These are phyloP conservation scores for Moesziomyces globuligerus DNA, from an alignment of 1,284 basidiomycete genomes.

Conservation along the genomic window DNA sequence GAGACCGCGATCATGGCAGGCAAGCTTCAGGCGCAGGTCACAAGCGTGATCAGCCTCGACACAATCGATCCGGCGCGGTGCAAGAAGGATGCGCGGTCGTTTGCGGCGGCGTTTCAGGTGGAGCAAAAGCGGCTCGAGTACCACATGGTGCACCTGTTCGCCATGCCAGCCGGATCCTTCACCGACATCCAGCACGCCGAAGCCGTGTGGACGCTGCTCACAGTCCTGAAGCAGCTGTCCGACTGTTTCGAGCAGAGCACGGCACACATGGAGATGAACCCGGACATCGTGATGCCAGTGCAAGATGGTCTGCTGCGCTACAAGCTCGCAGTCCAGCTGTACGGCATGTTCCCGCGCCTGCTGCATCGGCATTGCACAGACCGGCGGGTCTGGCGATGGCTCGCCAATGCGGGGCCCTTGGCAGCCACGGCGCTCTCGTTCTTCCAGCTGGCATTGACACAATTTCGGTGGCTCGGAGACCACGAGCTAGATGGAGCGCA, in stretches of 20 bases:
- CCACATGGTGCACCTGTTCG: slow-evolving; percentile 17
- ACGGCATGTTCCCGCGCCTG: slow-evolving; percentile 35
- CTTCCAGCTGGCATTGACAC: slow-evolving; percentile 15
- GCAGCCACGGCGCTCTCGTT: slow-evolving; percentile 18
- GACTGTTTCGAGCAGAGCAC: slow-evolving; percentile 7
- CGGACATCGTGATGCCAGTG: neutral
- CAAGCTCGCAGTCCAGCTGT: slow-evolving; percentile 27
- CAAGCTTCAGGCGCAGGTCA: slow-evolving; percentile 7
- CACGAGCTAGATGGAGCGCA: slow-evolving; percentile 15
- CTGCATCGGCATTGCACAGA: slow-evolving; percentile 17
- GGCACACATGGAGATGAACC: neutral
- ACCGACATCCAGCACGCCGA: slow-evolving; percentile 17
- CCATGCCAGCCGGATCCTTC: slow-evolving; percentile 5
- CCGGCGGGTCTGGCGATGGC: slow-evolving; percentile 18
- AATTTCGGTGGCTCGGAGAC: slow-evolving; percentile 31
- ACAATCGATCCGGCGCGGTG: slow-evolving; percentile 8
- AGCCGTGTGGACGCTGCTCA: slow-evolving; percentile 22
- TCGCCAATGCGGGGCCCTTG: slow-evolving; percentile 12
- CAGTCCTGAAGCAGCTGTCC: slow-evolving; percentile 18
- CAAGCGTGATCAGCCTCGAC: slow-evolving; percentile 5
- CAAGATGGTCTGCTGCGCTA: slow-evolving; percentile 19
- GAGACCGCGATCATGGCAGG: slow-evolving; percentile 30
- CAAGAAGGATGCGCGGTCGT: slow-evolving; percentile 5
- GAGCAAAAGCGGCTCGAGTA: slow-evolving; percentile 37
- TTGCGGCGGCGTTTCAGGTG: slow-evolving; percentile 12